Conservation (phyloP, 2,329 filamentous ascomycete genomes). For the Fusarium floridanum region DNA sequence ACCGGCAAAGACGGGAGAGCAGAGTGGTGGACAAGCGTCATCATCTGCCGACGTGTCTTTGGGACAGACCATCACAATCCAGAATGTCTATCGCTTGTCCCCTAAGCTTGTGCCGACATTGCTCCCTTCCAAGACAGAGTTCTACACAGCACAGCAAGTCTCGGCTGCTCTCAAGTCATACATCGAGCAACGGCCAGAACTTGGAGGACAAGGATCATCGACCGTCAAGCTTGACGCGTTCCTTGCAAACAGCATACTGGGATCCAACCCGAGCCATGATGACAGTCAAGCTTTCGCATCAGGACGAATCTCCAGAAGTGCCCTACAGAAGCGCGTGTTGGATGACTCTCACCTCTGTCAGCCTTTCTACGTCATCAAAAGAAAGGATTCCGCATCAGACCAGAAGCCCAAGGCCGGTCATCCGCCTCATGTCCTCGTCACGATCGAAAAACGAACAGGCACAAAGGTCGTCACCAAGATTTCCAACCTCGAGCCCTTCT, state of each 20-base stretch:
- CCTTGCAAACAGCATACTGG: conserved; percentile 36
- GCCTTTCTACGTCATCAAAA: conserved; percentile 35
- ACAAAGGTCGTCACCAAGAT: conserved; percentile 43
- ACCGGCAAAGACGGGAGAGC: neutral
- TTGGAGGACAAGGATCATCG: conserved; percentile 33
- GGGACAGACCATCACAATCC: conserved; percentile 29
- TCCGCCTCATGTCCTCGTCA: conserved; percentile 34
- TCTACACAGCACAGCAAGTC: conserved; percentile 33
- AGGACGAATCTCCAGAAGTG: conserved; percentile 35
- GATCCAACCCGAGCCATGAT: conserved; percentile 33
- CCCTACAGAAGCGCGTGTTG: conserved; percentile 36
- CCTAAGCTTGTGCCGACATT: conserved; percentile 38
- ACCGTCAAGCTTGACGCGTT: conserved; percentile 38
- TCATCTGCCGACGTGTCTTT: conserved; percentile 10
- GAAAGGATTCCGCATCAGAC: conserved; percentile 14
- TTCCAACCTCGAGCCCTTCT: conserved; percentile 40
- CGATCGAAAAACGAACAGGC: conserved; percentile 41
- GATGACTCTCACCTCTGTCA: conserved; percentile 38
- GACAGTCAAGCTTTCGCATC: conserved; percentile 32
- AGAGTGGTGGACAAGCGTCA: neutral
- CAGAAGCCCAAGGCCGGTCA: conserved; percentile 39
- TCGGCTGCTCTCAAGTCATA: conserved; percentile 39
- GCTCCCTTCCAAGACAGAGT: conserved; percentile 40
- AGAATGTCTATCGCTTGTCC: conserved; percentile 34
- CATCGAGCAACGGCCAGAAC: conserved; percentile 35